Percentiles rank a stretch among this genome's conserved stretches.
Conservation (phyloP, 305 asterid species). For the Ilex paraguariensis region DNA sequence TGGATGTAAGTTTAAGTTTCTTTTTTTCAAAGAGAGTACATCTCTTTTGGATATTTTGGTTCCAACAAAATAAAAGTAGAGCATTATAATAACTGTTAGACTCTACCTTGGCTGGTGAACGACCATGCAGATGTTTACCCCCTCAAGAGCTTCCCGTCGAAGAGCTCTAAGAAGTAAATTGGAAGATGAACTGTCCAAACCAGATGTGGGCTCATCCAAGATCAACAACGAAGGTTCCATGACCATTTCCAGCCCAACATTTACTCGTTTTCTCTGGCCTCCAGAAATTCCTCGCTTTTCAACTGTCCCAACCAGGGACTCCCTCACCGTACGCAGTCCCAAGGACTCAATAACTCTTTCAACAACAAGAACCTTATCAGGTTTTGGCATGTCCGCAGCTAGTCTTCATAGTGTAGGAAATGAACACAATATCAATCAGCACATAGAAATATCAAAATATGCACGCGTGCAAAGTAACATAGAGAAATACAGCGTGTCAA, state of each 20-base stretch:
- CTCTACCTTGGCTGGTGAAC: constrained; percentile 98
- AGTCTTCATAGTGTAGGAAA: constrained; percentile 56
- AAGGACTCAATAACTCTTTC: constrained; percentile 98
- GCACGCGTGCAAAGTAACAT: constrained; percentile 1
- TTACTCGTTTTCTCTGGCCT: constrained; percentile 98
- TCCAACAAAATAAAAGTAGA: neutral
- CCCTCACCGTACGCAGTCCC: constrained; percentile 92
- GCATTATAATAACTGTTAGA: constrained; percentile 2
- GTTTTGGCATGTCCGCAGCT: constrained; percentile 76
- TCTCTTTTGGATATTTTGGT: constrained; percentile 3
- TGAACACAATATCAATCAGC: constrained; percentile 30
- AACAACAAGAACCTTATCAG: constrained; percentile 95
- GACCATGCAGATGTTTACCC: constrained; percentile 97
- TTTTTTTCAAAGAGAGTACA: too few species aligned
- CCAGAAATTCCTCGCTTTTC: constrained; percentile 98
- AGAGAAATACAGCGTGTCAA: too few species aligned
- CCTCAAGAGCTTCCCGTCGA: constrained; percentile 99
- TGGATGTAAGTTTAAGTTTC: too few species aligned
- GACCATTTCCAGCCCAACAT: constrained; percentile 98
- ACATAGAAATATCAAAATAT: constrained; percentile 8
- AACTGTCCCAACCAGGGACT: constrained; percentile 95
- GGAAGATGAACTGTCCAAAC: constrained; percentile 97
- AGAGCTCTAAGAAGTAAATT: constrained; percentile 95
- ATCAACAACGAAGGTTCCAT: constrained; percentile 98
- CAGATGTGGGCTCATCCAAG: constrained; percentile 99